These are phyloP conservation scores for Aquilaria agallochum DNA, from an alignment of 441 rosid species.

Conservation along the genomic window DNA sequence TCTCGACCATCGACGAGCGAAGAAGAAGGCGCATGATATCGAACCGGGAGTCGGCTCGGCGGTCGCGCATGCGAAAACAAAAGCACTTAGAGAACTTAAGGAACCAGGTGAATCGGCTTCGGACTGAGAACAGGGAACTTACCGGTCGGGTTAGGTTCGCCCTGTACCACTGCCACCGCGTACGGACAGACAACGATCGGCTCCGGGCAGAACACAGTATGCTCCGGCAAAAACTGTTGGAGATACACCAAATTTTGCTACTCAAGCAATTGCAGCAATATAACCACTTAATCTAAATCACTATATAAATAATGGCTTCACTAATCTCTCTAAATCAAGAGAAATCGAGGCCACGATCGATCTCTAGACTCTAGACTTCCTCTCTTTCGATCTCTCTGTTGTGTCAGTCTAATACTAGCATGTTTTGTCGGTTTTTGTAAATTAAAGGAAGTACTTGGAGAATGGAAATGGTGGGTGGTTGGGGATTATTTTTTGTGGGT, in stretches of 20 bases:
- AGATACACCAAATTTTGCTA: constrained; percentile 43
- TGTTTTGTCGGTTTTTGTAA: constrained; percentile 1
- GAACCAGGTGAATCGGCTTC: constrained; percentile 54
- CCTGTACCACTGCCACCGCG: constrained; percentile 31
- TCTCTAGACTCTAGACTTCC: neutral
- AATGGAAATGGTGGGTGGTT: no score
- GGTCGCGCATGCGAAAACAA: constrained; percentile 73
- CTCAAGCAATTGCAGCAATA: constrained; percentile 48
- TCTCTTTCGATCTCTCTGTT: neutral
- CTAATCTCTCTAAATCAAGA: no score
- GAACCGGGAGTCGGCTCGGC: constrained; percentile 77
- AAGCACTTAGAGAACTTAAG: constrained; percentile 58
- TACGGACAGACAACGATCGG: constrained; percentile 41
- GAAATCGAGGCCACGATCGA: no score
- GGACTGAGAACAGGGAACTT: constrained; percentile 57
- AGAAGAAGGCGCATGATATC: constrained; percentile 64
- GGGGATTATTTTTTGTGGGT: neutral
- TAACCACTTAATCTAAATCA: constrained; percentile 18
- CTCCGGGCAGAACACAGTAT: constrained; percentile 46
- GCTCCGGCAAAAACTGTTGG: constrained; percentile 57
- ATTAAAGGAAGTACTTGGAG: neutral
- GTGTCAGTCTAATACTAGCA: no score
- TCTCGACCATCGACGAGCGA: constrained; percentile 35
- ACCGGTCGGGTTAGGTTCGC: constrained; percentile 35
- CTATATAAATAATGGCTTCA: no score